Conservation (phyloP, 805 yeast species). For the Suhomyces sp. region DNA sequence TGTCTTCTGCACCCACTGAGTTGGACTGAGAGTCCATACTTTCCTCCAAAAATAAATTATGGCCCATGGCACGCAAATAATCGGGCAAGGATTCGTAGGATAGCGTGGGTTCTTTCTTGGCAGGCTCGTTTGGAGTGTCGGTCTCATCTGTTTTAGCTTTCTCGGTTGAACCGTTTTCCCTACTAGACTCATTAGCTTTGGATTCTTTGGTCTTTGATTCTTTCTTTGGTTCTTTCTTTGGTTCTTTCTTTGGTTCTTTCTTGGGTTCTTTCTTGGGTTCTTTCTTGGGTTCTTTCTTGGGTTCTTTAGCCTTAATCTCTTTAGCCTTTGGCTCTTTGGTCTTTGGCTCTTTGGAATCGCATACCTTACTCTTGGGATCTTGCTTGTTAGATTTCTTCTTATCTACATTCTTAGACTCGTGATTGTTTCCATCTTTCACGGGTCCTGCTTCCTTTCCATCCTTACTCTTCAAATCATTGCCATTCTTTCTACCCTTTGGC, state of each 20-base stretch:
- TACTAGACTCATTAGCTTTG: background rate
- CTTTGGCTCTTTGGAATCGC: background rate
- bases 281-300: background rate
- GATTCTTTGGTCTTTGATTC: background rate
- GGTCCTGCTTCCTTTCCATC: background rate
- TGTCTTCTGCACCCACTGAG: conserved; percentile 35
- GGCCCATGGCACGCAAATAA: conserved; percentile 58
- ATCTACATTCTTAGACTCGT: background rate
- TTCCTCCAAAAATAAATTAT: conserved; percentile 63
- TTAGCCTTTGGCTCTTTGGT: background rate
- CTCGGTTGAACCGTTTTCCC: background rate
- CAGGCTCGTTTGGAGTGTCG: background rate
- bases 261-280: background rate
- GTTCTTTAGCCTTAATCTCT: background rate
- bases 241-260: background rate
- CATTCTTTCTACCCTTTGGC: background rate
- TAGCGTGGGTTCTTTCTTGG: conserved; percentile 32
- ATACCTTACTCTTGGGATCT: background rate
- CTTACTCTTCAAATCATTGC: background rate
- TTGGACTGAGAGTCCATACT: conserved; percentile 41
- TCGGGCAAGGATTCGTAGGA: conserved; percentile 48
- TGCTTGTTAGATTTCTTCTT: background rate
- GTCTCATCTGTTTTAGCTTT: background rate
- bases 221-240: background rate
- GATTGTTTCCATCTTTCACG: background rate